Percentiles rank a stretch among this genome's conserved stretches.
phyloP scores from a whole-genome alignment of 2,329 filamentous ascomycete species.

The Aspergillus thermomutatus region DNA sequence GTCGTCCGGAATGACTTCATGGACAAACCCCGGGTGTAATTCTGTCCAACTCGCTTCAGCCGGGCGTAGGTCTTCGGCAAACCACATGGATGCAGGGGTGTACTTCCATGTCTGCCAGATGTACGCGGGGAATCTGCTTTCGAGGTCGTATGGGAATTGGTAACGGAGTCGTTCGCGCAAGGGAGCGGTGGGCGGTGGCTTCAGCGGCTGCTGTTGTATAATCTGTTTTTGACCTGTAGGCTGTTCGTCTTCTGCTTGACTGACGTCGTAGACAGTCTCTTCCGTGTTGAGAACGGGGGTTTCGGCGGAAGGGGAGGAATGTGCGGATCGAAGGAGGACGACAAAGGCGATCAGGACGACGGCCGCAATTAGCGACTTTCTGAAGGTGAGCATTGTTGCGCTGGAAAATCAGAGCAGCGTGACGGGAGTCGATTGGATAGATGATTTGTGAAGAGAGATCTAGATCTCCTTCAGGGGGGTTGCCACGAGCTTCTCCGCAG shows the following conservation, averaged over 20 bases:
- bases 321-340: conserved; percentile 64
- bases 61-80: conserved; percentile 69
- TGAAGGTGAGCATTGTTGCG: conserved; percentile 69
- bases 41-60: conserved; percentile 88
- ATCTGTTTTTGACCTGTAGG: conserved; percentile 11
- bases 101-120: conserved; percentile 99
- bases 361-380: conserved; percentile 70
- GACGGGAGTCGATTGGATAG: conserved; percentile 1
- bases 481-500: conserved; percentile 8
- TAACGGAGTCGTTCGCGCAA: conserved; percentile 80
- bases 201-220: conserved; percentile 46
- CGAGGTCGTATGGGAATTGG: conserved; percentile 88
- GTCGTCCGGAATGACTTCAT: conserved; percentile 94
- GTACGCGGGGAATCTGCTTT: conserved; percentile 88
- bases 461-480: neutral
- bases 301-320: conserved; percentile 48
- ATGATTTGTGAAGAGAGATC: neutral
- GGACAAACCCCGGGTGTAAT: conserved; percentile 83
- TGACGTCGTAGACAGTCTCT: conserved; percentile 19
- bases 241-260: conserved; percentile 13
- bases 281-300: conserved; percentile 24
- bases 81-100: conserved; percentile 72
- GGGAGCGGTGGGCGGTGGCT: conserved; percentile 69
- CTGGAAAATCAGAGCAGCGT: conserved; percentile 3
- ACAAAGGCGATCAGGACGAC: conserved; percentile 66